Base-by-base conservation (phyloP, 2,329 filamentous ascomycete genomes). In the Aspergillus flavus region DNA sequence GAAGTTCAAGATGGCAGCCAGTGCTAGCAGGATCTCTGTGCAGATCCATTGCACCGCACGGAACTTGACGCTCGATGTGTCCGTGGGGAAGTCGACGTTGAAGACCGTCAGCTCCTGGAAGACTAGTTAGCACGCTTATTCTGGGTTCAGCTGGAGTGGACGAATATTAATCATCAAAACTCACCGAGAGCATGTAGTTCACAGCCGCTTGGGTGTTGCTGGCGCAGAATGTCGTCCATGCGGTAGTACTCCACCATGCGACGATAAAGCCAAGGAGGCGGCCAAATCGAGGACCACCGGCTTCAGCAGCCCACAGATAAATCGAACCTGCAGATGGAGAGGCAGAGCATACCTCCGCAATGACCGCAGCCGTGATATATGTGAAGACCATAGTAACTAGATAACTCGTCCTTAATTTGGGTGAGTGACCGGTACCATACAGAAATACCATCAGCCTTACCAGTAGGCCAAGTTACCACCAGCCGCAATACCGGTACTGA, bases 241-340 rank as follows among this genome's bases (percentile, higher is more conserved):
- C 86, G 0, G 85, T 87, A 0, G 85, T 87, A 68, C 83, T 85
- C 86, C 86, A 88, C 86, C 85, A 88, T 0, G 86, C 86, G n/a
- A 87, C 86, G n/a, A 87, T 75, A 71, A 86, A 87, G 21, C 85
- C 85, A 59, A 87, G 80, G 0, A 87, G 75, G 32, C 85, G 75
- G n/a, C 85, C 85, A 66, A 79, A 87, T 26, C 79, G 79, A 30
- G 81, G 83, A 6, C 85, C 85, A 50, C 85, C 85, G 21, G 85
- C 79, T 67, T 87, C 85, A 46, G 85, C 85, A n/a, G 85, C 85
- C 85, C 85, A 87, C 21, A 87, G 80, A 64, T 87, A 87, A 69
- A 87, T 87, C 2, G 84, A 86, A 0, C 85, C 85, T 14, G 85
- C 85, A 2, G 85, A 82, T 0, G 85, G 85, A 3, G 86, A 82